phyloP scores from a whole-genome alignment of 2,329 filamentous ascomycete species.

The Pseudocercospora musae region DNA sequence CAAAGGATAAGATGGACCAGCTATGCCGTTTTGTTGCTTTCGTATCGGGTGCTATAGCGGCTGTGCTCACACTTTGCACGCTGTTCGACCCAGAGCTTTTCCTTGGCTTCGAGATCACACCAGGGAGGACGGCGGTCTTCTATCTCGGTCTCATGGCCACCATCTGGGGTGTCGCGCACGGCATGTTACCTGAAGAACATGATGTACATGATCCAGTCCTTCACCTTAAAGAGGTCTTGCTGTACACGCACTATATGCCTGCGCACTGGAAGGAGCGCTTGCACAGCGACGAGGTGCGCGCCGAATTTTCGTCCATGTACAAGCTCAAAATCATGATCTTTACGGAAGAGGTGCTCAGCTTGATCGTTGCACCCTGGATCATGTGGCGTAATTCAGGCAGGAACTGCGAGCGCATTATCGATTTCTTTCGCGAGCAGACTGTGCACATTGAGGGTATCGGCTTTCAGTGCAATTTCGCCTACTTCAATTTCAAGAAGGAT shows the following conservation, averaged over 20 bases:
- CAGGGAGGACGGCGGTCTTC: conserved; percentile 83
- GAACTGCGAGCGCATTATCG: conserved; percentile 87
- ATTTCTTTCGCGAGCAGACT: conserved; percentile 98
- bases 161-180: conserved; percentile 78
- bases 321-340: conserved; percentile 92
- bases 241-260: conserved; percentile 89
- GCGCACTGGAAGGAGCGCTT: conserved; percentile 82
- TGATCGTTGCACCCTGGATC: conserved; percentile 86
- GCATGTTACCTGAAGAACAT: conserved; percentile 78
- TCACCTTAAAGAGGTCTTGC: conserved; percentile 81
- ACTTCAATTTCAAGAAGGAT: conserved; percentile 93
- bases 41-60: conserved; percentile 78
- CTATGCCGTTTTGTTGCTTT: conserved; percentile 82
- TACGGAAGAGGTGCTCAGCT: conserved; percentile 51
- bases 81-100: conserved; percentile 90
- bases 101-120: conserved; percentile 85
- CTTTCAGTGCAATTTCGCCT: conserved; percentile 94
- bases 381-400: conserved; percentile 81
- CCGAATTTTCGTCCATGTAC: conserved; percentile 85
- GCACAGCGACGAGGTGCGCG: conserved; percentile 90
- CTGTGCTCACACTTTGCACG: conserved; percentile 78
- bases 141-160: conserved; percentile 80
- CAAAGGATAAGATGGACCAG: conserved; percentile 89
- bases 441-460: conserved; percentile 94
- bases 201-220: conserved; percentile 89